phyloP scores from a whole-genome alignment of 768 basidiomycete genomes.

The Panus rudis region DNA sequence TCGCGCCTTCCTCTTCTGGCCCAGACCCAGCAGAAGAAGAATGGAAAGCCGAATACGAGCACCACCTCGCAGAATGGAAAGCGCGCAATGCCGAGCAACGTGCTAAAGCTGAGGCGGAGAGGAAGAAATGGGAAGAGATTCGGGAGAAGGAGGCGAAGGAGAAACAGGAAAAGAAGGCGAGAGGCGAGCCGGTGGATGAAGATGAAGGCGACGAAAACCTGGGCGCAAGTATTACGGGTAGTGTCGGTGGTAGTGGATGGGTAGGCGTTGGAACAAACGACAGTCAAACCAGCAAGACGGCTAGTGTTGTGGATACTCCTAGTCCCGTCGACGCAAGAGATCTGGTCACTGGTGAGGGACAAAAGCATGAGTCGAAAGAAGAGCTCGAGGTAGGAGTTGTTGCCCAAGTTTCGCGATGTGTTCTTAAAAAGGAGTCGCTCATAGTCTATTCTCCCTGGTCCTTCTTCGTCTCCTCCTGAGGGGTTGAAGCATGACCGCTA shows the following conservation, averaged over 20 bases:
- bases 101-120: constrained; percentile 67
- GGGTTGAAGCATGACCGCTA: background rate
- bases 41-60: constrained; percentile 67
- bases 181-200: constrained; percentile 25
- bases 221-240: constrained; percentile 23
- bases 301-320: constrained; percentile 23
- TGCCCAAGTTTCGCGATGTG: background rate
- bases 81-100: constrained; percentile 65
- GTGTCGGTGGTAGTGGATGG: constrained; percentile 24
- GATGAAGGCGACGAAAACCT: constrained; percentile 17
- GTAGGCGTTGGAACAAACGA: constrained; percentile 26
- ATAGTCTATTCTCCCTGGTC: constrained; percentile 3
- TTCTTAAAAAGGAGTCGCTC: background rate
- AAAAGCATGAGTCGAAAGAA: constrained; percentile 17
- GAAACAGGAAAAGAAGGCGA: constrained; percentile 6
- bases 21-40: constrained; percentile 30
- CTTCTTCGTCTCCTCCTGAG: constrained; percentile 2
- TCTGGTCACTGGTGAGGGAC: constrained; percentile 31
- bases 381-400: constrained; percentile 23
- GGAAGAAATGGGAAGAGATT: constrained; percentile 63
- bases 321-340: constrained; percentile 35
- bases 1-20: background rate
- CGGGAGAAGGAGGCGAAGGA: constrained; percentile 42
- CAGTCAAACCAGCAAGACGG: constrained; percentile 20
- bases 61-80: constrained; percentile 64